Evolutionary conservation across 768 basidiomycete genomes (phyloP).

Genomic region (Tephrocybe sp.): DNA sequence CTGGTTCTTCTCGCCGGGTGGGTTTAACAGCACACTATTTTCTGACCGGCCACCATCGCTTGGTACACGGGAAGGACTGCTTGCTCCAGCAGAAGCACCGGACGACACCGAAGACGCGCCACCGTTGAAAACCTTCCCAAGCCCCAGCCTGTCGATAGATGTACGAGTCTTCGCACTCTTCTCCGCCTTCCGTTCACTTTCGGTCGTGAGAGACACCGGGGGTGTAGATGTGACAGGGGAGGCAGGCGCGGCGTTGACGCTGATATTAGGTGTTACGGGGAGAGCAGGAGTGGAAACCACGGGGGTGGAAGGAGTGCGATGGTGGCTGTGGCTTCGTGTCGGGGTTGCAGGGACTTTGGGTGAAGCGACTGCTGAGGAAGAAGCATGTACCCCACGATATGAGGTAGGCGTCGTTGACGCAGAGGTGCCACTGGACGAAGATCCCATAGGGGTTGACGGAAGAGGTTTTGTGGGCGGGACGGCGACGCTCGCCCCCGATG

Average conservation of each 20-base stretch:
- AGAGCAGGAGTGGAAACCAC: neutral
- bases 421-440: neutral
- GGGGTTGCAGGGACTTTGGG: slow-evolving; percentile 8
- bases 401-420: neutral
- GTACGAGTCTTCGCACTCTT: slow-evolving; percentile 53
- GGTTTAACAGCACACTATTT: slow-evolving; percentile 26
- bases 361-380: neutral
- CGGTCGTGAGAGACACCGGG: neutral
- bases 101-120: slow-evolving; percentile 23
- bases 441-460: slow-evolving; percentile 16
- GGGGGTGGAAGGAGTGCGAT: slow-evolving; percentile 14
- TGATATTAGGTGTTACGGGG: slow-evolving; percentile 29
- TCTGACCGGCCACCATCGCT: slow-evolving; percentile 33
- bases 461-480: slow-evolving; percentile 27
- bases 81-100: neutral
- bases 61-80: slow-evolving; percentile 30
- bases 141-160: slow-evolving; percentile 77
- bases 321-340: slow-evolving; percentile 1
- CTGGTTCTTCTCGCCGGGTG: slow-evolving; percentile 16
- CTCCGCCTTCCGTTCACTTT: slow-evolving; percentile 19
- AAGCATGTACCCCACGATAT: neutral
- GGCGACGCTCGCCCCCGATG: slow-evolving; percentile 21
- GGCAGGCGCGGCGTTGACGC: slow-evolving; percentile 33
- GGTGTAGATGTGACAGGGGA: slow-evolving; percentile 27
- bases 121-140: slow-evolving; percentile 70